Conservation (phyloP, 495 filamentous ascomycete genomes). For the Aspergillus affinis region DNA sequence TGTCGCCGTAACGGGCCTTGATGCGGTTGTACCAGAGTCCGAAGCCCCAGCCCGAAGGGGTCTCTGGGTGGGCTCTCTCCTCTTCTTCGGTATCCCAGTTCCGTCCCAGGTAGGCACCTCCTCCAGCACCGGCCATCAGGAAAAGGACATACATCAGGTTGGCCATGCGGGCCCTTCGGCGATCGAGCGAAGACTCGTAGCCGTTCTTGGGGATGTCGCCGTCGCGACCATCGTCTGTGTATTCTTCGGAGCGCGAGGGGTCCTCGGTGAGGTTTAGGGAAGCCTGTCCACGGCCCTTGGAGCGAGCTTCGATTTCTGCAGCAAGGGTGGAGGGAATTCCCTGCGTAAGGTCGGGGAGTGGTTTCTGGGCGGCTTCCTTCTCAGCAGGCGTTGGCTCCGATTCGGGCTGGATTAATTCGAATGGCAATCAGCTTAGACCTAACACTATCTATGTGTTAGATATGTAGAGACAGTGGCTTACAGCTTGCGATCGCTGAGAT, state of each 20-base stretch:
- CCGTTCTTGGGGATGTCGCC: constrained; percentile 73
- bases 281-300: constrained; percentile 42
- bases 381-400: constrained; percentile 26
- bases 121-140: constrained; percentile 49
- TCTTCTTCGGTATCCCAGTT: constrained; percentile 82
- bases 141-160: constrained; percentile 62
- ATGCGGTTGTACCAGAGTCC: constrained; percentile 75
- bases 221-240: constrained; percentile 49
- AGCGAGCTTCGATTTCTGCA: constrained; percentile 63
- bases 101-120: constrained; percentile 70
- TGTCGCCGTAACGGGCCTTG: constrained; percentile 67
- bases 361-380: constrained; percentile 37
- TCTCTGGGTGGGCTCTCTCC: constrained; percentile 60
- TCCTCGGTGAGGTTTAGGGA: constrained; percentile 61
- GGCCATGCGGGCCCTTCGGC: constrained; percentile 67
- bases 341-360: constrained; percentile 83
- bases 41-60: constrained; percentile 72
- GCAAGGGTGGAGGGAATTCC: constrained; percentile 85
- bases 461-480: constrained; percentile 30
- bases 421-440: constrained; percentile 16
- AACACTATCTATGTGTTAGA: not conserved
- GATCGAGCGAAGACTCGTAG: constrained; percentile 88
- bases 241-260: constrained; percentile 46
- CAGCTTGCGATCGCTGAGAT: constrained; percentile 32
- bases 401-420: constrained; percentile 26